Percentiles rank a stretch among this genome's conserved stretches.
phyloP scores from a whole-genome alignment of 495 filamentous ascomycete species.

The Penicillium maclennaniae region DNA sequence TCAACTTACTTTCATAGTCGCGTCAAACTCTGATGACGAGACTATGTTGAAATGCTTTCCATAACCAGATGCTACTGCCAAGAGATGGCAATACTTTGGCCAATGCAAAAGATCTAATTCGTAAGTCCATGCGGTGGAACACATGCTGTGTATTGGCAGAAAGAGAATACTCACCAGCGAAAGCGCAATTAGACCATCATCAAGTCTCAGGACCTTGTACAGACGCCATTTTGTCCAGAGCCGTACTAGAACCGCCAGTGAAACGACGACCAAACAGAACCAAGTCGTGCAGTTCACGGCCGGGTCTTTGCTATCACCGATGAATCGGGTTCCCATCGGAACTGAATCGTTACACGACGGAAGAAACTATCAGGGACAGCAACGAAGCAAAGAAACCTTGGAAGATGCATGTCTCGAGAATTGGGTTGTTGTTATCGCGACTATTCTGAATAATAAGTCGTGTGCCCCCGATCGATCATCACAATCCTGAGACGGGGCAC shows the following conservation, averaged over 20 bases:
- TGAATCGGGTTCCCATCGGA: constrained; percentile 10
- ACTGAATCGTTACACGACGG: too few relatives aligned
- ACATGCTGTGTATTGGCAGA: too few relatives aligned
- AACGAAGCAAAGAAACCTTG: too few relatives aligned
- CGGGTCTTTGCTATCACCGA: constrained; percentile 19
- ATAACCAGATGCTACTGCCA: constrained; percentile 28
- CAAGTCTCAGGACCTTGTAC: constrained; percentile 18
- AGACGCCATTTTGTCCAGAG: constrained; percentile 26
- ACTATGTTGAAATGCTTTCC: constrained; percentile 21
- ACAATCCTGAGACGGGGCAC: too few relatives aligned
- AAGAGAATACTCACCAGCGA: constrained; percentile 11
- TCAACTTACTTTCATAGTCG: constrained; percentile 27
- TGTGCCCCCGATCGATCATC: too few relatives aligned
- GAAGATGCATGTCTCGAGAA: too few relatives aligned
- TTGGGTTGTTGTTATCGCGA: too few relatives aligned
- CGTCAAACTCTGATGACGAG: constrained; percentile 9
- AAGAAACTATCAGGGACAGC: too few relatives aligned
- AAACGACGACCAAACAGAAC: constrained; percentile 19
- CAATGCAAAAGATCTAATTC: constrained; percentile 19
- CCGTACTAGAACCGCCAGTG: constrained; percentile 21
- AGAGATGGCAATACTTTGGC: constrained; percentile 12
- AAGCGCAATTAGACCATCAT: constrained; percentile 18
- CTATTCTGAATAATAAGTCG: too few relatives aligned
- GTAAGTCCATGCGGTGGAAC: too few relatives aligned
- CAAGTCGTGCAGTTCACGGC: constrained; percentile 27